Base-by-base conservation (phyloP, 2,329 filamentous ascomycete species). In the Fusarium annulatum region DNA sequence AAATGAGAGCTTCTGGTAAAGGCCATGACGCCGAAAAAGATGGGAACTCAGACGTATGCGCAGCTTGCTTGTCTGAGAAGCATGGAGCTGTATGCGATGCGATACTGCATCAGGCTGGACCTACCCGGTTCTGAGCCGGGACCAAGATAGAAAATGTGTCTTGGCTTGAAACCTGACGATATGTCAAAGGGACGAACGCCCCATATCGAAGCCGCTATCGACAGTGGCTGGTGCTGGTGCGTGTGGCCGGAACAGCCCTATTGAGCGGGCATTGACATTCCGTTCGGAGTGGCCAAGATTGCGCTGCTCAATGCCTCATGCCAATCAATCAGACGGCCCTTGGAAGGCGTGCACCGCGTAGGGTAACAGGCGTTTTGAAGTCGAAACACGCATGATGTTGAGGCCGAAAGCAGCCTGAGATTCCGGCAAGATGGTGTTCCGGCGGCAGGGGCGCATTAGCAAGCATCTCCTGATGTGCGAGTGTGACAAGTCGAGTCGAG, bases 271-370 rank as follows among this genome's bases (percentile, higher is more conserved):
- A 46, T 61, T 51, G 39, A 39, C 46, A 45, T 61, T 49, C 49
- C 55, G 48, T 62, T 74, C 75, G 75, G 75, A 58, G 51, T 63
- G 57, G 60, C 76, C 71, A 75, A 78, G 64, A 78, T 78, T 78
- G 74, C 74, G 59, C 64, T 52, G 51, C 55, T 72, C 73, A 77
- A 77, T 77, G 73, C 75, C 71, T 64, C 71, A 78, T 75, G 71
- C 71, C 61, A 61, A 56, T 69, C 49, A 45, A 57, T 63, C 60
- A 64, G 59, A 33, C 52, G 59, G 56, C 64, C 65, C 74, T 61
- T 28, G 61, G 64, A 52, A 68, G 56, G 38, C 56, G 51, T 64
- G 64, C 59, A 70, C 61, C 74, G 61, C 63, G 65, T 67, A 74
- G 65, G 65, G 66, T 58, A 52, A 61, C 66, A 69, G 53, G 52